Percentiles rank a stretch among this genome's conserved stretches.
Conservation (phyloP, 306 rosid genomes). For the Alnus rubra region DNA sequence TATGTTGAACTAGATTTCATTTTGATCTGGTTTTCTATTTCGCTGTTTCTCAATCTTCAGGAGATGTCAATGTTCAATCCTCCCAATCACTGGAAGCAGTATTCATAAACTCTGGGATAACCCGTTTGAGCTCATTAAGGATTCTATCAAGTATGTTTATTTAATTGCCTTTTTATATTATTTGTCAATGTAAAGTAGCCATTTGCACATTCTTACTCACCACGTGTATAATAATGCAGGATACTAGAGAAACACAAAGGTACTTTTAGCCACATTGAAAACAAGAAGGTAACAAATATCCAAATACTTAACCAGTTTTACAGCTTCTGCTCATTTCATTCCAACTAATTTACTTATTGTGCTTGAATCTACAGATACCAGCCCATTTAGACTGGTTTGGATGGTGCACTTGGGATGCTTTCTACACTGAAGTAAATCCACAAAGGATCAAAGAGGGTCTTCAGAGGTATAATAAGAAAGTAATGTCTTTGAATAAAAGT, state of each 20-base stretch:
- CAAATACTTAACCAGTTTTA: neutral
- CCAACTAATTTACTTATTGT: neutral
- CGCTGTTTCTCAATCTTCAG: constrained; percentile 31
- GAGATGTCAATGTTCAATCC: constrained; percentile 60
- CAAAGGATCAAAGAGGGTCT: constrained; percentile 66
- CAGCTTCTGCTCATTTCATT: neutral
- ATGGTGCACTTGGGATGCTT: constrained; percentile 93
- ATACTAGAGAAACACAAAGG: constrained; percentile 63
- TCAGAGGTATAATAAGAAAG: constrained; percentile 37
- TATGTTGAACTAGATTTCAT: neutral
- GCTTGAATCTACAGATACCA: constrained; percentile 30
- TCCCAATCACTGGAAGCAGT: too few relatives aligned
- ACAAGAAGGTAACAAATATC: constrained; percentile 42
- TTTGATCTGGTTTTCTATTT: neutral
- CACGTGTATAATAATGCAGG: constrained; percentile 33
- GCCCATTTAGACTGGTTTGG: constrained; percentile 73
- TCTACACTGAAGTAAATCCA: constrained; percentile 58
- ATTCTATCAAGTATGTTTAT: too few relatives aligned
- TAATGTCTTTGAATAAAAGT: neutral
- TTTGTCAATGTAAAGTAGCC: neutral
- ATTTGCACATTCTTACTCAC: neutral
- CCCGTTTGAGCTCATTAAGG: too few relatives aligned
- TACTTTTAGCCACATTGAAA: constrained; percentile 53
- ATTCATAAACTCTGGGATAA: too few relatives aligned
- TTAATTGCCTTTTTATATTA: too few relatives aligned